These are phyloP conservation scores for Diplocarpon mali DNA, from an alignment of 2,329 filamentous ascomycete species.

Conservation along the genomic window DNA sequence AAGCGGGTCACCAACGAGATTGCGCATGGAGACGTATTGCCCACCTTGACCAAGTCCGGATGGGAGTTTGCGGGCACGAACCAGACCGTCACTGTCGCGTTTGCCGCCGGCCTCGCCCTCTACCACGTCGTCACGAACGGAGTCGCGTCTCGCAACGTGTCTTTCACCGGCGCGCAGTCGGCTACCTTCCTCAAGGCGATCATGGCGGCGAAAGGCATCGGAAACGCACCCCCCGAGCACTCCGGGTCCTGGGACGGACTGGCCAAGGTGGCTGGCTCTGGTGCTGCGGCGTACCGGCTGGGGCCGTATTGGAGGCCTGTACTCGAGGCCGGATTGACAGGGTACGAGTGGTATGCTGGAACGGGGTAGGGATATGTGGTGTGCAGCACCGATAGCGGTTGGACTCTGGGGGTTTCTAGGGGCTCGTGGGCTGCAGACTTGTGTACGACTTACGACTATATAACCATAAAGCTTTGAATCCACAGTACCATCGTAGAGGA, in stretches of 20 bases:
- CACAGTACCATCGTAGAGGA: too few species aligned
- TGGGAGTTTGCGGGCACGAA: not conserved
- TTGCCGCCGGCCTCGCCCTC: not conserved
- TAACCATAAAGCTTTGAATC: too few species aligned
- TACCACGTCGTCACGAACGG: not conserved
- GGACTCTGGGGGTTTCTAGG: too few species aligned
- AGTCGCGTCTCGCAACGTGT: not conserved
- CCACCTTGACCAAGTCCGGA: not conserved
- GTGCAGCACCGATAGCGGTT: too few species aligned
- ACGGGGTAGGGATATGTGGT: not conserved
- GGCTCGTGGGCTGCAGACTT: too few species aligned
- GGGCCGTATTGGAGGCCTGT: not conserved
- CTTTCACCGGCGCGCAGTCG: not conserved
- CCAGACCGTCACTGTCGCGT: not conserved
- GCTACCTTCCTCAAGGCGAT: conserved; percentile 3
- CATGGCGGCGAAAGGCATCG: not conserved
- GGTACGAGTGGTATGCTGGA: not conserved
- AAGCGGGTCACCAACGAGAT: not conserved
- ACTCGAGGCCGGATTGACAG: not conserved
- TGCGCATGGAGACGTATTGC: not conserved
- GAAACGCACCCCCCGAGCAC: not conserved
- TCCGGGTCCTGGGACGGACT: not conserved
- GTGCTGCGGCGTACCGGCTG: not conserved
- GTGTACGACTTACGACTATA: too few species aligned
- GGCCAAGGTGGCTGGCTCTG: not conserved